phyloP scores from a whole-genome alignment of 306 rosid species.

The Cucumis hystrix region DNA sequence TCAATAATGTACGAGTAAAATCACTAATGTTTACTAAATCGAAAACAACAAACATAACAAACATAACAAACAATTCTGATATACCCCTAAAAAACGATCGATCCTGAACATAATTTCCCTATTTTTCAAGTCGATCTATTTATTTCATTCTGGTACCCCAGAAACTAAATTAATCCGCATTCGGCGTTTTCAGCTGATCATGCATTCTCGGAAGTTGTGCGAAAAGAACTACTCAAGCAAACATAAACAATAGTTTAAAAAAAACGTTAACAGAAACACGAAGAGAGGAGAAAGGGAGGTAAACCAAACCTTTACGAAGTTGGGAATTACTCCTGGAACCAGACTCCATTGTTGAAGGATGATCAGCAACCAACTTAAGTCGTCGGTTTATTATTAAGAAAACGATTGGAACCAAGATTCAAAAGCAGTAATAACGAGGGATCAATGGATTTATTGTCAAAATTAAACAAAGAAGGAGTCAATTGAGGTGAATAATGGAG shows the following conservation, averaged over 20 bases:
- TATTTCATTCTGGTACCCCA: neutral
- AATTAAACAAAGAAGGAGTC: constrained; percentile 23
- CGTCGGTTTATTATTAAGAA: neutral
- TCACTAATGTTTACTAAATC: neutral
- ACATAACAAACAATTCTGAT: neutral
- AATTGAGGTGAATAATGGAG: constrained; percentile 81
- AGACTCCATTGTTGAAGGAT: constrained; percentile 49
- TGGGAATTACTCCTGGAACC: constrained; percentile 53
- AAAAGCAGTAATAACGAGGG: constrained; percentile 17
- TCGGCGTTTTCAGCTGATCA: neutral
- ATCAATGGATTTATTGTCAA: constrained; percentile 26
- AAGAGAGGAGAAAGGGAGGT: neutral
- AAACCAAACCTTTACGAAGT: constrained; percentile 57
- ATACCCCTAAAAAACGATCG: neutral
- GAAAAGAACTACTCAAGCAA: neutral
- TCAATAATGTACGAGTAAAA: neutral
- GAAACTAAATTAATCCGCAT: neutral
- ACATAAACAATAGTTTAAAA: neutral
- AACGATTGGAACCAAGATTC: constrained; percentile 6
- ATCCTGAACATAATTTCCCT: neutral
- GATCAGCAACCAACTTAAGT: constrained; percentile 6
- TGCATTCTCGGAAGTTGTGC: neutral
- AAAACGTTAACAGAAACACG: neutral
- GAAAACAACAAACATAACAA: neutral
- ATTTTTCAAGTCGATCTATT: neutral